Conservation (phyloP, 108 stramenopile genomes). For the Chaetoceros tenuissimus region DNA sequence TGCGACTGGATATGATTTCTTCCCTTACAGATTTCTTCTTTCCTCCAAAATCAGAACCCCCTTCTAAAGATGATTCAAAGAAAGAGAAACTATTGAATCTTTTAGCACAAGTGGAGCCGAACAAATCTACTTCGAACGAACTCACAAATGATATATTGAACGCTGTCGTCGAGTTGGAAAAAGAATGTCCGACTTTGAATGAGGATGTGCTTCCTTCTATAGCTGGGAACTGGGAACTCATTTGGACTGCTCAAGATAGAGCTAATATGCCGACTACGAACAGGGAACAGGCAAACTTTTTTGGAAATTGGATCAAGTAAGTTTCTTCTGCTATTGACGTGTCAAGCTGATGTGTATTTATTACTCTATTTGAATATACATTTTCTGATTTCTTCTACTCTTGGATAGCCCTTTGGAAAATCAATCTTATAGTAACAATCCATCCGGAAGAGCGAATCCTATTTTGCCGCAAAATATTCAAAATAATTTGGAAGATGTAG, state of each 20-base stretch:
- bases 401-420: constrained; percentile 55
- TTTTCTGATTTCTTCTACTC: background rate
- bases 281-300: constrained; percentile 14
- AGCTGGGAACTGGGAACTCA: constrained; percentile 66
- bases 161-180: constrained; percentile 37
- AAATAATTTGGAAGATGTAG: constrained; percentile 55
- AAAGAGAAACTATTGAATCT: too few species aligned
- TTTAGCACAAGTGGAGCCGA: too few species aligned
- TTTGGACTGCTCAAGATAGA: constrained; percentile 80
- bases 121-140: constrained; percentile 41
- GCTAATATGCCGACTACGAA: constrained; percentile 20
- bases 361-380: background rate
- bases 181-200: constrained; percentile 40
- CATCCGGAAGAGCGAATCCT: constrained; percentile 54
- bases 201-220: constrained; percentile 40
- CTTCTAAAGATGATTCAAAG: too few species aligned
- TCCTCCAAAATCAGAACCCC: too few species aligned
- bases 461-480: constrained; percentile 51
- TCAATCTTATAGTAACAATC: constrained; percentile 79
- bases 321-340: constrained; percentile 1
- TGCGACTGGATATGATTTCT: too few species aligned
- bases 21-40: too few species aligned
- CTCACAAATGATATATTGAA: constrained; percentile 44
- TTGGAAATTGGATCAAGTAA: constrained; percentile 47
- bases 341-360: background rate